These are phyloP conservation scores for Cercospora beticola DNA, from an alignment of 2,329 filamentous ascomycete species.

Conservation along the genomic window DNA sequence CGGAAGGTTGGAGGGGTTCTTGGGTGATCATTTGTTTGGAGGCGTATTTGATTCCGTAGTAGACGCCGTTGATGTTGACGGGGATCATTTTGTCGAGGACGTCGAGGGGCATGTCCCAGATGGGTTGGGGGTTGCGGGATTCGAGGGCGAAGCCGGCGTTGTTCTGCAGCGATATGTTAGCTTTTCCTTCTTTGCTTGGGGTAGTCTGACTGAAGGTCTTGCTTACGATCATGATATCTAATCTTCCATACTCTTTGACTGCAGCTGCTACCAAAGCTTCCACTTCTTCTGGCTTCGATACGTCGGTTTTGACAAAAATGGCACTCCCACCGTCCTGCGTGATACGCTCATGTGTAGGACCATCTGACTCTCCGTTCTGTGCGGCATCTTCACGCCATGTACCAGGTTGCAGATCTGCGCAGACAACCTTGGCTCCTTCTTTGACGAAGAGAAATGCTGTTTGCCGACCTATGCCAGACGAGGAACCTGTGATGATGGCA, in stretches of 20 bases:
- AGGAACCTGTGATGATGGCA: conserved; percentile 39
- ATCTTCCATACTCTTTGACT: conserved; percentile 36
- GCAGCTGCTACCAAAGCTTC: conserved; percentile 32
- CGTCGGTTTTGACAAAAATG: conserved; percentile 37
- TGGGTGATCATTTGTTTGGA: conserved; percentile 53
- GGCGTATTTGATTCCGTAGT: conserved; percentile 49
- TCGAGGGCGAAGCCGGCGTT: conserved; percentile 42
- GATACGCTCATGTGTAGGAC: conserved; percentile 25
- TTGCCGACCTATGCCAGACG: conserved; percentile 37
- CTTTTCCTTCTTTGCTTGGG: too few relatives aligned
- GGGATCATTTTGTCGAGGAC: conserved; percentile 46
- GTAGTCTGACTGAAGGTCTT: too few relatives aligned
- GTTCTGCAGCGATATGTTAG: too few relatives aligned
- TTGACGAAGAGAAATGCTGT: conserved; percentile 37
- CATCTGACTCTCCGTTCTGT: conserved; percentile 22
- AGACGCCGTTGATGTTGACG: conserved; percentile 44
- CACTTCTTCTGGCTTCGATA: conserved; percentile 36
- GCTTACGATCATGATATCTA: conserved; percentile 37
- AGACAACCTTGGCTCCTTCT: conserved; percentile 37
- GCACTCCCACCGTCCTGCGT: conserved; percentile 19
- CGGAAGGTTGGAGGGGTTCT: conserved; percentile 35
- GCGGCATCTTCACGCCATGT: conserved; percentile 23
- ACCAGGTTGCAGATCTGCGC: conserved; percentile 24
- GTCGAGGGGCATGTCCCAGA: conserved; percentile 50
- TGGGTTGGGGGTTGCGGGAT: conserved; percentile 31